Base-by-base conservation (phyloP, 148 eudicot genomes). In the Suaeda aralocaspica region DNA sequence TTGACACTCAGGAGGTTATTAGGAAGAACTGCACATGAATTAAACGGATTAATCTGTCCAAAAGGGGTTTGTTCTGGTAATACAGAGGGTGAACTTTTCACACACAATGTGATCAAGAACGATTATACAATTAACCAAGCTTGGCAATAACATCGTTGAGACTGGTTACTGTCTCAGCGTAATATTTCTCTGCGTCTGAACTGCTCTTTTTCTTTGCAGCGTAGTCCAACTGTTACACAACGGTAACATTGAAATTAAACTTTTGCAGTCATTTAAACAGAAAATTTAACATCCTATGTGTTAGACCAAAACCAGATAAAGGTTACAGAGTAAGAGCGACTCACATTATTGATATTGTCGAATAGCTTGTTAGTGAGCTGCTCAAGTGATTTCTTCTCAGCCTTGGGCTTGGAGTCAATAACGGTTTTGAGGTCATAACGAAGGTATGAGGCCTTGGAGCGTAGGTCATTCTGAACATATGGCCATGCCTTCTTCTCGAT, bases 401-500 rank as follows among this genome's bases (percentile, higher is more conserved):
- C 99, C 59, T 91, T 91, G 48, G 97, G 79, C 84, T 91, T 95
- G 6, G 99, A 73, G 1, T 96, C 69, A 64, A 91, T 89, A 68
- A 95, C 68, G 22, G 99, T 89, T 79, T 95, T 91, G 72, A 95
- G 97, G 66, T 95, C 99, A 49, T 69, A 95, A 19, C 99, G 88
- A 31, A 95, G 96, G 81, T 89, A 95, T 55, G 57, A 77, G 0
- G 99, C 89, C 87, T 29, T 87, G 12, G 66, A 68, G 16, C 99
- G 97, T 30, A 95, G 96, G 75, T 95, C 97, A 29, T 87, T 91
- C 21, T 88, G 97, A 67, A 89, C 99, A 36, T 82, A 91, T 1
- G 99, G 99, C 99, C 99, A 95, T 1, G 97, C 97, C 85, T 94
- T 91, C 86, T 89, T 94, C 74, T 89, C 89, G 25, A 94, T 94